phyloP scores from a whole-genome alignment of 371 early-diverging fungal species.

The Haplosporangium sp. region DNA sequence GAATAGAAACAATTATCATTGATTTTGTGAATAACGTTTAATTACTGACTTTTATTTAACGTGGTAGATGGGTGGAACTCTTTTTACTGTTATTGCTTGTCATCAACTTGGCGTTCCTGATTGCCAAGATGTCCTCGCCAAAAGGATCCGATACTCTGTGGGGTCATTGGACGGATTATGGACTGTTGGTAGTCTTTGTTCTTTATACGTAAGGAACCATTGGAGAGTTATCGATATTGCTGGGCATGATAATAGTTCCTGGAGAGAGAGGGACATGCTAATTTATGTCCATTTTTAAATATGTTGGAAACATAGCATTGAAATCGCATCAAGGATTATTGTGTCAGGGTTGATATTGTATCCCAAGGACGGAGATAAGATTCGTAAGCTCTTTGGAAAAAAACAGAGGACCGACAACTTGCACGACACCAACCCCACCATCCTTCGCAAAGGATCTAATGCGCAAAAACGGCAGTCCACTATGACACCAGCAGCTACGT shows the following conservation, averaged over 20 bases:
- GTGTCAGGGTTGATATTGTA: slow-evolving; percentile 68
- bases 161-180: slow-evolving; percentile 70
- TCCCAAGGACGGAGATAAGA: slow-evolving; percentile 41
- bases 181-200: slow-evolving; percentile 63
- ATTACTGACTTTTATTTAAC: not conserved
- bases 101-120: slow-evolving; percentile 59
- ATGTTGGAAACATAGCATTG: slow-evolving; percentile 41
- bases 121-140: slow-evolving; percentile 60
- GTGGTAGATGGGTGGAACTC: slow-evolving; percentile 67
- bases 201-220: slow-evolving; percentile 65
- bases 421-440: slow-evolving; percentile 54
- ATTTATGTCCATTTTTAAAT: not conserved
- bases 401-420: slow-evolving; percentile 40
- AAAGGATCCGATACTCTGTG: slow-evolving; percentile 55
- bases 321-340: slow-evolving; percentile 61
- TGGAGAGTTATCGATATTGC: not conserved
- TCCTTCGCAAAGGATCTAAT: slow-evolving; percentile 32
- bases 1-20: not conserved
- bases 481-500: slow-evolving; percentile 15
- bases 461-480: slow-evolving; percentile 16
- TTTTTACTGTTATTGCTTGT: slow-evolving; percentile 64
- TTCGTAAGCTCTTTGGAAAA: slow-evolving; percentile 44
- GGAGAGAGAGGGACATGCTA: too few relatives aligned
- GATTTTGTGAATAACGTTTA: not conserved
- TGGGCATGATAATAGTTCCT: too few relatives aligned